Percentiles rank a stretch among this genome's conserved stretches.
Evolutionary conservation across 495 filamentous ascomycete genomes (phyloP).

Genomic region (Lasiosphaeria miniovina): DNA sequence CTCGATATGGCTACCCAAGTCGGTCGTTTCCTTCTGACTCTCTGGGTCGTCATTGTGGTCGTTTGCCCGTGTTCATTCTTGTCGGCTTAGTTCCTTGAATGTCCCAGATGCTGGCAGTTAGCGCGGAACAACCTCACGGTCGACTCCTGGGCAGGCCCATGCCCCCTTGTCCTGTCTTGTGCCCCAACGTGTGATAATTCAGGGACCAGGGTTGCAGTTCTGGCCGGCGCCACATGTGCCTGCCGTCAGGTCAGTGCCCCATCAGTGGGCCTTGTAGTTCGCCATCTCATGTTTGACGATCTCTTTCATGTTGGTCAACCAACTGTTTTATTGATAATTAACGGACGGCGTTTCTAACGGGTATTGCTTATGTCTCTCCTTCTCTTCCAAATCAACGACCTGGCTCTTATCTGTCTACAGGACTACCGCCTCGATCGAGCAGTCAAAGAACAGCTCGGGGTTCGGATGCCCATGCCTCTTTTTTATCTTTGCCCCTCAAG

Average conservation of each 20-base stretch:
- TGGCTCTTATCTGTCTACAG: constrained; percentile 3
- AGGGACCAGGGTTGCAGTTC: constrained; percentile 26
- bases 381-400: not conserved
- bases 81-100: too few relatives aligned
- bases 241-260: not conserved
- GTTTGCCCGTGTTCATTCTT: too few relatives aligned
- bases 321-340: too few relatives aligned
- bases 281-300: not conserved
- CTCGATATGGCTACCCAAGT: too few relatives aligned
- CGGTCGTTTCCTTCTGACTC: too few relatives aligned
- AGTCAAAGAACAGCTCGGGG: not conserved
- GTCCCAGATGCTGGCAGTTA: not conserved
- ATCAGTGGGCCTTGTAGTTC: not conserved
- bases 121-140: not conserved
- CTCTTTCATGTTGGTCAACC: not conserved
- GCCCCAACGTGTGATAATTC: constrained; percentile 6
- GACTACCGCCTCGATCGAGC: not conserved
- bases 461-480: constrained; percentile 1
- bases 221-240: constrained; percentile 8
- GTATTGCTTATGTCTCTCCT: too few relatives aligned
- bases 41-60: too few relatives aligned
- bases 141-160: constrained; percentile 2
- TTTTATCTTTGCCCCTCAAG: not conserved
- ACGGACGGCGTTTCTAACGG: too few relatives aligned
- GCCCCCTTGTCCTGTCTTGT: not conserved